phyloP scores from a whole-genome alignment of 306 rosid genomes.

The Betula pendula region DNA sequence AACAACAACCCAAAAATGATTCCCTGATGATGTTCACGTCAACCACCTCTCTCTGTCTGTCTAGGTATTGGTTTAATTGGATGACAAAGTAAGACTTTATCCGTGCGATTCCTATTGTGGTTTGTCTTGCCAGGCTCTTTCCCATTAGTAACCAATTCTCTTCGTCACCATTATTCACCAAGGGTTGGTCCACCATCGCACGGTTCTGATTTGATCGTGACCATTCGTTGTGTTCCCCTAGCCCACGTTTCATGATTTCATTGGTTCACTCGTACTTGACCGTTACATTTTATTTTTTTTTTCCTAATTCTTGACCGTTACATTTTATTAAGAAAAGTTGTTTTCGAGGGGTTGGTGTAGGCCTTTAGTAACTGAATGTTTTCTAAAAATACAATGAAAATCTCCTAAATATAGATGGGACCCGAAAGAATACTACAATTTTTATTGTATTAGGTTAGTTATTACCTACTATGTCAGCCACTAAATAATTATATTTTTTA shows the following conservation, averaged over 20 bases:
- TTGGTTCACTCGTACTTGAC: neutral
- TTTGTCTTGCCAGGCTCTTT: constrained; percentile 4
- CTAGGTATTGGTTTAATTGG: neutral
- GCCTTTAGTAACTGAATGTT: too few relatives aligned
- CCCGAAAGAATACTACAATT: too few relatives aligned
- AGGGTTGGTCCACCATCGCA: neutral
- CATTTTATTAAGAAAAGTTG: too few relatives aligned
- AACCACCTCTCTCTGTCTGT: too few relatives aligned
- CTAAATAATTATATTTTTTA: too few relatives aligned
- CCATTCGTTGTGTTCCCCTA: neutral
- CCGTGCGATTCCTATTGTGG: neutral
- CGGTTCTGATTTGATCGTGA: neutral
- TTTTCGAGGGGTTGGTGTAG: neutral
- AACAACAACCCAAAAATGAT: neutral
- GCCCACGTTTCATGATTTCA: neutral
- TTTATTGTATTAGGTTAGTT: too few relatives aligned
- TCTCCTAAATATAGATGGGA: too few relatives aligned
- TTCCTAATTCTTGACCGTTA: too few relatives aligned
- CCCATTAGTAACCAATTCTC: neutral
- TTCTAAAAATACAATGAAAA: neutral
- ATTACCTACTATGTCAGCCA: too few relatives aligned
- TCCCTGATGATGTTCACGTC: neutral
- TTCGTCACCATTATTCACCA: neutral
- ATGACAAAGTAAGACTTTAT: neutral
- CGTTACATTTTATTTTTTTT: too few relatives aligned